phyloP scores from a whole-genome alignment of 345 rosid genomes.

The Murraya koenigii region DNA sequence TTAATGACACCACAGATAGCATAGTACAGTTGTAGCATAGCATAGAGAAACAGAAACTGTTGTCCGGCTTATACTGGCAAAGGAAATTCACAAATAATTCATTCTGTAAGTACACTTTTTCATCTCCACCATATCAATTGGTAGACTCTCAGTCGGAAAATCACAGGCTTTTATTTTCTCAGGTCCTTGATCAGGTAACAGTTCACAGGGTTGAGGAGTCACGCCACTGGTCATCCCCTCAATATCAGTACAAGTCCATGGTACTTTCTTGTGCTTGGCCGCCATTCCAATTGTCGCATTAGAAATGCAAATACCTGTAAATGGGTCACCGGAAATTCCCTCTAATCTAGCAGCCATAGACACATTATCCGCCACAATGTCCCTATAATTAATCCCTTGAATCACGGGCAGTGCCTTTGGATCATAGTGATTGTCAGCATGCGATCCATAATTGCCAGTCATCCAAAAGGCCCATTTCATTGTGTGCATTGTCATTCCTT shows the following conservation, averaged over 20 bases:
- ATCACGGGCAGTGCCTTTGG: conserved; percentile 70
- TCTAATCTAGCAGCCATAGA: conserved; percentile 62
- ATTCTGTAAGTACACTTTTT: conserved; percentile 47
- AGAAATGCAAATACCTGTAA: conserved; percentile 67
- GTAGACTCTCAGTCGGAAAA: conserved; percentile 51
- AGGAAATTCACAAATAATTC: conserved; percentile 22
- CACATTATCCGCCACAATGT: conserved; percentile 63
- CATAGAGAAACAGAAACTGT: background rate
- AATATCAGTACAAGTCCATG: conserved; percentile 64
- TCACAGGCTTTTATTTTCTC: conserved; percentile 45
- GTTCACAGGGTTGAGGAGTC: conserved; percentile 47
- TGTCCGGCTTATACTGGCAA: background rate
- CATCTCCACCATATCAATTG: conserved; percentile 63
- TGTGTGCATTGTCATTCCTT: conserved; percentile 57
- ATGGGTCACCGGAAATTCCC: conserved; percentile 59
- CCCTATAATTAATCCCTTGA: conserved; percentile 58
- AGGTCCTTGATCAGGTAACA: conserved; percentile 47
- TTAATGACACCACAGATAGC: no score
- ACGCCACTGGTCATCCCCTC: conserved; percentile 55
- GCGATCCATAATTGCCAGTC: conserved; percentile 73
- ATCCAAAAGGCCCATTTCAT: conserved; percentile 85
- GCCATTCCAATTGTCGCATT: conserved; percentile 63
- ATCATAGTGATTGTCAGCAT: conserved; percentile 59
- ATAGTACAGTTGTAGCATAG: no score
- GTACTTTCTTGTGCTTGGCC: conserved; percentile 53